Evolutionary conservation across 208 protist genomes (phyloP).

Genomic region (Wallacemonas rigidus): DNA sequence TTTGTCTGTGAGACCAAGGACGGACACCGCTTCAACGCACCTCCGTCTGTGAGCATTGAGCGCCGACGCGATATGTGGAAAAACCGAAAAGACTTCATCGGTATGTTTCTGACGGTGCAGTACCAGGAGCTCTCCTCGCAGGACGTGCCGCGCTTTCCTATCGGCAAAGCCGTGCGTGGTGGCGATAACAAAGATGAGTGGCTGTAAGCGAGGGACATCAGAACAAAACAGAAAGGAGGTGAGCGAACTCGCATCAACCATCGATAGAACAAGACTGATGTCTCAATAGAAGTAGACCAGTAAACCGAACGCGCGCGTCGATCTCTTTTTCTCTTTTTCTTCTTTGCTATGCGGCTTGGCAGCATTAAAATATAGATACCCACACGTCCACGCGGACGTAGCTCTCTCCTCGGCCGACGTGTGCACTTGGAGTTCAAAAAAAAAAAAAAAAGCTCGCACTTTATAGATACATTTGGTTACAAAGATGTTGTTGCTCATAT

Average conservation of each 20-base stretch:
- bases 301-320: too few species aligned
- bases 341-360: too few species aligned
- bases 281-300: too few species aligned
- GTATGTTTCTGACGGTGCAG: constrained; percentile 85
- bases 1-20: constrained; percentile 86
- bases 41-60: constrained; percentile 66
- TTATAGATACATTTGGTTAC: too few species aligned
- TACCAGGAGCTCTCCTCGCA: constrained; percentile 87
- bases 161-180: constrained; percentile 81
- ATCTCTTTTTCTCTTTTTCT: too few species aligned
- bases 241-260: background rate
- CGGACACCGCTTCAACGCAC: constrained; percentile 75
- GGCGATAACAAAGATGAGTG: constrained; percentile 59
- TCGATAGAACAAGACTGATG: background rate
- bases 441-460: too few species aligned
- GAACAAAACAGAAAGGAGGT: constrained; percentile 16
- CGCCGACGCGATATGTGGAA: constrained; percentile 66
- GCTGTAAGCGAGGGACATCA: constrained; percentile 36
- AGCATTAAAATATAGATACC: too few species aligned
- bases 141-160: constrained; percentile 88
- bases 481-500: too few species aligned
- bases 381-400: too few species aligned
- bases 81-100: constrained; percentile 55
- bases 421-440: too few species aligned
- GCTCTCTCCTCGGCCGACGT: too few species aligned